Conservation (phyloP, 208 protist genomes). For the Crithidia expoeki region DNA sequence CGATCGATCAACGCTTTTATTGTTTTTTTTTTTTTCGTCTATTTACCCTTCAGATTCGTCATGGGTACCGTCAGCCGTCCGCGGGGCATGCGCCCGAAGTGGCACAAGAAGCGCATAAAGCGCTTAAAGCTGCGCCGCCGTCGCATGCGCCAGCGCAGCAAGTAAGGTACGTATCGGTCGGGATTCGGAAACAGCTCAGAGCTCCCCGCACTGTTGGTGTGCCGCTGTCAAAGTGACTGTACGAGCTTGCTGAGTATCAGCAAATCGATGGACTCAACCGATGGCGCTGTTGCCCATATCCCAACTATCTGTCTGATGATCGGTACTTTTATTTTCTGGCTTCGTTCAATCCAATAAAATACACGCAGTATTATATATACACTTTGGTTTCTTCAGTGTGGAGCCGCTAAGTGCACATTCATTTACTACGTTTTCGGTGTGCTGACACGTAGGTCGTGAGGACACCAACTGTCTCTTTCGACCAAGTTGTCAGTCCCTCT, state of each 20-base stretch:
- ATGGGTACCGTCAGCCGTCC: constrained; percentile 89
- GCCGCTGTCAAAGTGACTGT: not conserved
- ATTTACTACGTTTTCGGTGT: no score
- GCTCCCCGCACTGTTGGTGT: not conserved
- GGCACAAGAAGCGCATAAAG: constrained; percentile 94
- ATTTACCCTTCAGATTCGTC: not conserved
- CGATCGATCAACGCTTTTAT: no score
- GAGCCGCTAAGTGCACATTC: no score
- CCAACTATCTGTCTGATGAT: not conserved
- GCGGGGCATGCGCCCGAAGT: constrained; percentile 91
- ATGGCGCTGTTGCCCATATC: not conserved
- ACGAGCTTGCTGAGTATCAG: not conserved
- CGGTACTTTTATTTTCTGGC: not conserved
- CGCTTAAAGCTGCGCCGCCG: constrained; percentile 87
- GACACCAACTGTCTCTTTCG: no score
- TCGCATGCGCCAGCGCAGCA: constrained; percentile 90
- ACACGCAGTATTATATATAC: no score
- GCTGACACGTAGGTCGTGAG: no score
- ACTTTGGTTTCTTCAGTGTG: no score
- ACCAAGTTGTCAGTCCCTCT: no score
- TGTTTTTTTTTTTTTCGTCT: not conserved
- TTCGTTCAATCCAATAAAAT: no score
- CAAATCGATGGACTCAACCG: not conserved
- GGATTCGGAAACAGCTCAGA: not conserved
- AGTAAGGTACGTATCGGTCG: constrained; percentile 53